Percentiles rank a stretch among this genome's conserved stretches.
Conservation (phyloP, 352 stramenopile genomes). For the Blastocystis hominis region DNA sequence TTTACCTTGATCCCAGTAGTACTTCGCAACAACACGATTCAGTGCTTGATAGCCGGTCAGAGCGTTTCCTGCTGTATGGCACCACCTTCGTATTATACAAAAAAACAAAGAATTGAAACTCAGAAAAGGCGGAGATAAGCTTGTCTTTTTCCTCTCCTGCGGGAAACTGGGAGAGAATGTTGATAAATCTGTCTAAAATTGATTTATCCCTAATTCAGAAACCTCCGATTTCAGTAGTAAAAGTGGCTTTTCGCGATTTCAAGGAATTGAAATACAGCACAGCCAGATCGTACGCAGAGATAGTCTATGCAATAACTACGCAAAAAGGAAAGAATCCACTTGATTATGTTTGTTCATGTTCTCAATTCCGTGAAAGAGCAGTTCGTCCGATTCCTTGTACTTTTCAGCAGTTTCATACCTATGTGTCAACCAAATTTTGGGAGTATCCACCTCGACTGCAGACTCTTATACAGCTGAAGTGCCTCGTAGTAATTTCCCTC, state of each 20-base stretch:
- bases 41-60: slow-evolving; percentile 70
- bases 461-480: slow-evolving; percentile 79
- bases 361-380: slow-evolving; percentile 69
- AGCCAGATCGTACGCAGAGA: slow-evolving; percentile 67
- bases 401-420: slow-evolving; percentile 71
- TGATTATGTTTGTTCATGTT: slow-evolving; percentile 70
- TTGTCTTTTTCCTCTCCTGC: not conserved
- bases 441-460: slow-evolving; percentile 65
- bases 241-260: not conserved
- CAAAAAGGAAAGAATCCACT: slow-evolving; percentile 68
- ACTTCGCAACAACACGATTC: slow-evolving; percentile 60
- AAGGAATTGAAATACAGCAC: slow-evolving; percentile 6
- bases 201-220: not conserved
- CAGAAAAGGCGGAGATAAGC: not conserved
- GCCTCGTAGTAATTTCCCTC: slow-evolving; percentile 74
- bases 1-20: slow-evolving; percentile 19
- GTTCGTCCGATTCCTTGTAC: slow-evolving; percentile 67
- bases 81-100: slow-evolving; percentile 64
- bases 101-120: not conserved
- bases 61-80: slow-evolving; percentile 68
- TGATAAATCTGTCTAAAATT: slow-evolving; percentile 6
- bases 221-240: slow-evolving; percentile 40
- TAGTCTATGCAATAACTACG: slow-evolving; percentile 70
- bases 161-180: not conserved
- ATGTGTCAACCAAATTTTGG: slow-evolving; percentile 56